Base-by-base conservation (phyloP, 2,329 filamentous ascomycete species). In the Diaporthe ilicicola region DNA sequence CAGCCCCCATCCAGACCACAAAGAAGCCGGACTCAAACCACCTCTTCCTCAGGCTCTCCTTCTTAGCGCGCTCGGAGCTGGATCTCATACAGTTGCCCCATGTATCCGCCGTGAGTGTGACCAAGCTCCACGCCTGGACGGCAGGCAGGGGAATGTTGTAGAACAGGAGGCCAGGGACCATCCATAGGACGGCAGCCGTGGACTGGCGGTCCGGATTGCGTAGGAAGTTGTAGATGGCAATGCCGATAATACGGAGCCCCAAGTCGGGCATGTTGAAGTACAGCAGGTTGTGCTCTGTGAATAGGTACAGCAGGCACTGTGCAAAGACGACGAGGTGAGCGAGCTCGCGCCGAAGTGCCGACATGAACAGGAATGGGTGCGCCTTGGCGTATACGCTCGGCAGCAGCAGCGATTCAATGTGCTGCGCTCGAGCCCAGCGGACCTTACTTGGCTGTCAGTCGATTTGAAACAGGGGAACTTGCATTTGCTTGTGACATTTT, bases 81-180 rank as follows among this genome's bases (percentile, higher is more conserved):
- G 76, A 77, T 4, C 80, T 74, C 79, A 81, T 81, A 7, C 76
- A 73, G 0, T 79, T 81, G 2, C 79, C 80, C 80, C 79, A 81
- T 0, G 77, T 77, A 17, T 79, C 77, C 24, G 80, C 76, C 15
- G 80, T 73, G 5, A 79, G 72, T 0, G 80, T 82, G 7, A 80
- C 19, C 32, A 81, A 69, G 34, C 77, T 78, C 80, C 80, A 82
- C 15, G 78, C 73, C 71, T 79, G 77, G n/a, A 81, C 78, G 12
- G 77, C 78, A 0, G 80, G 79, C 9, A 80, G 68, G 7, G 80
- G 79, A 0, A 81, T 67, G 53, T 81, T 78, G 67, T 80, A 82
- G 66, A 81, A 81, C 13, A 77, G 34, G n/a, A 78, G 66, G 4
- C 75, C 77, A 0, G 76, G 77, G 7, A 77, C 62, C 29, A 78